A percentile compares a stretch with the other conserved stretches of the same genome.
Conservation (phyloP, 768 basidiomycete species). For the Mycena olivaceomarginata region DNA sequence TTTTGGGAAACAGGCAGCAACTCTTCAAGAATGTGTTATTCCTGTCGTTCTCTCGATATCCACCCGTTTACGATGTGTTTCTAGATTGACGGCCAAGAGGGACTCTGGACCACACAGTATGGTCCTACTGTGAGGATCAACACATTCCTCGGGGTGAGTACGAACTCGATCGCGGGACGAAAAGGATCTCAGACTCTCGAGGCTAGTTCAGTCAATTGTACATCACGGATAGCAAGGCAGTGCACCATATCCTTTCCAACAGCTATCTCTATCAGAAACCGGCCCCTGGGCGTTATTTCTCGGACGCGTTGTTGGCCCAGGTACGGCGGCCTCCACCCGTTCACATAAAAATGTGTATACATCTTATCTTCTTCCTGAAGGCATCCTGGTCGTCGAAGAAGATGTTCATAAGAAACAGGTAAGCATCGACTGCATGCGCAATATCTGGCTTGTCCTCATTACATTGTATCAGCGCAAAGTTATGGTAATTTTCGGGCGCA, state of each 20-base stretch:
- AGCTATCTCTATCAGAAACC: conserved; percentile 66
- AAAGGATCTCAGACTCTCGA: background rate
- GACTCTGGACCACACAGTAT: conserved; percentile 69
- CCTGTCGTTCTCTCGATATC: background rate
- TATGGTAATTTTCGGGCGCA: background rate
- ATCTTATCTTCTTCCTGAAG: background rate
- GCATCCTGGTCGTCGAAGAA: background rate
- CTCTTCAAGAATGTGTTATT: background rate
- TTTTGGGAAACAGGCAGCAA: conserved; percentile 56
- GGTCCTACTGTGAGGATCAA: conserved; percentile 67
- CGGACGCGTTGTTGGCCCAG: conserved; percentile 2
- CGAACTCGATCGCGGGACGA: background rate
- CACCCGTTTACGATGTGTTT: conserved; percentile 51
- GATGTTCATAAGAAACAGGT: conserved; percentile 28
- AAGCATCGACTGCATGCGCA: background rate
- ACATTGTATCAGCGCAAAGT: conserved; percentile 1
- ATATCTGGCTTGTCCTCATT: background rate
- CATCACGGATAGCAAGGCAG: conserved; percentile 68
- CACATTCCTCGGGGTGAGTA: conserved; percentile 57
- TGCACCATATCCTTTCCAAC: conserved; percentile 70
- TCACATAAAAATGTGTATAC: no score
- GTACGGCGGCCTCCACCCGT: background rate
- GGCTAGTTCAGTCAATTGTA: conserved; percentile 57
- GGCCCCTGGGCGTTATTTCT: conserved; percentile 31
- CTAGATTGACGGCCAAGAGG: conserved; percentile 51